These are phyloP conservation scores for Rhizopogon vinicolor DNA, from an alignment of 768 basidiomycete species.

Conservation along the genomic window DNA sequence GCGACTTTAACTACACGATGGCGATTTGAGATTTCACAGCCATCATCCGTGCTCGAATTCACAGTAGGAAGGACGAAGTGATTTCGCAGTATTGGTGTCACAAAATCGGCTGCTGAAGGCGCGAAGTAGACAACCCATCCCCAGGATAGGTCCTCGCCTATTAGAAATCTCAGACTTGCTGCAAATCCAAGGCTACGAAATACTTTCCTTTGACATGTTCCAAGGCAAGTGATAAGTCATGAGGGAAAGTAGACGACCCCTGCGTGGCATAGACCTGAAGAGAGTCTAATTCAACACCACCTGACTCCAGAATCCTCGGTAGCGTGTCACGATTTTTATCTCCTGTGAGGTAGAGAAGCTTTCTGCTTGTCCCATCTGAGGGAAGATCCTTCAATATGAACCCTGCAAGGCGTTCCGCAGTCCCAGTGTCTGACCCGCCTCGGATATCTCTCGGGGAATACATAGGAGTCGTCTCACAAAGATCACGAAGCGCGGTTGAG, in stretches of 20 bases:
- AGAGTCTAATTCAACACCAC: slow-evolving; percentile 39
- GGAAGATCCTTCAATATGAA: slow-evolving; percentile 48
- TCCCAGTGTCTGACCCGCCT: slow-evolving; percentile 53
- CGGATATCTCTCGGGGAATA: slow-evolving; percentile 37
- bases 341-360: slow-evolving; percentile 73
- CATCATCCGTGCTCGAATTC: not conserved
- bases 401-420: slow-evolving; percentile 57
- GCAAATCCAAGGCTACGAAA: not conserved
- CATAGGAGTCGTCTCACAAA: slow-evolving; percentile 28
- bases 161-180: slow-evolving; percentile 2
- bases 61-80: slow-evolving; percentile 37
- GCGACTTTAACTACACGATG: slow-evolving; percentile 35
- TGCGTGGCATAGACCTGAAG: slow-evolving; percentile 72
- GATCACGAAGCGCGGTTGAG: slow-evolving; percentile 37
- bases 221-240: slow-evolving; percentile 34
- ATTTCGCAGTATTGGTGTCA: slow-evolving; percentile 42
- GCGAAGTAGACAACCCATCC: slow-evolving; percentile 74
- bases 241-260: slow-evolving; percentile 47
- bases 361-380: slow-evolving; percentile 4
- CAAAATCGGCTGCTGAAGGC: slow-evolving; percentile 63
- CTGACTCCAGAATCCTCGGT: slow-evolving; percentile 41
- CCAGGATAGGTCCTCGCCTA: slow-evolving; percentile 26
- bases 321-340: slow-evolving; percentile 83
- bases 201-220: slow-evolving; percentile 20
- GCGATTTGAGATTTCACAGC: not conserved